Evolutionary conservation across 2,329 filamentous ascomycete species (phyloP), one percentile per base, ranked within the genome.

Genomic region (Epichloe amarillans): DNA sequence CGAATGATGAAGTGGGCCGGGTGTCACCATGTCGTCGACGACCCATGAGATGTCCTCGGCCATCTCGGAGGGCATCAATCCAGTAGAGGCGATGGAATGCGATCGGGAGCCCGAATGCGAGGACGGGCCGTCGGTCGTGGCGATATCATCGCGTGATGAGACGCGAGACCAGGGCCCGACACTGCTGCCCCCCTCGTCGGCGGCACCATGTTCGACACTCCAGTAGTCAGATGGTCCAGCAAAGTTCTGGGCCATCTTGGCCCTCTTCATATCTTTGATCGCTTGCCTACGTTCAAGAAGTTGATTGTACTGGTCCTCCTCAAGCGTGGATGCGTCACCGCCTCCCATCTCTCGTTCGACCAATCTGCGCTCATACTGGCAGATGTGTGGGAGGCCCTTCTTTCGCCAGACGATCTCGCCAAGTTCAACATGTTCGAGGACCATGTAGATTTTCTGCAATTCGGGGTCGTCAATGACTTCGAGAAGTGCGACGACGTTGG

Each of bases 391-490:
- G 6, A 89, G 74, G 5, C 88, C 91, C 68, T 90, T 88, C 64
- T 86, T 91, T 50, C 93, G 82, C 93, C 93, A 98, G 46, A 88
- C 79, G 52, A 98, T 88, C 69, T 98, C 93, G 48, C 93, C 91
- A 40, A 91, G 78, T 64, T 96, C 88, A 51, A 96, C 90, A 66
- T 91, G 91, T 66, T 98, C 93, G 42, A 98, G 77, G 19, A 97
- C 88, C 70, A 98, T 91, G 70, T 98, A 98, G 55, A 98, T 95
- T 70, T 98, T 98, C 71, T 94, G 93, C 52, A 89, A 81, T 61
- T 89, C 88, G 2, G 91, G 91, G 64, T 98, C 93, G 64, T 98
- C 93, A 60, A 98, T 97, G 61, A 98, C 90, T 69, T 98, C 93
- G 56, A 97, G 78, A 39, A 98, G 74, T 60, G 88, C 90, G 55